A percentile compares a stretch with the other conserved stretches of the same genome.
Conservation (phyloP, 257 asterid genomes). For the Ligustrum vulgare region DNA sequence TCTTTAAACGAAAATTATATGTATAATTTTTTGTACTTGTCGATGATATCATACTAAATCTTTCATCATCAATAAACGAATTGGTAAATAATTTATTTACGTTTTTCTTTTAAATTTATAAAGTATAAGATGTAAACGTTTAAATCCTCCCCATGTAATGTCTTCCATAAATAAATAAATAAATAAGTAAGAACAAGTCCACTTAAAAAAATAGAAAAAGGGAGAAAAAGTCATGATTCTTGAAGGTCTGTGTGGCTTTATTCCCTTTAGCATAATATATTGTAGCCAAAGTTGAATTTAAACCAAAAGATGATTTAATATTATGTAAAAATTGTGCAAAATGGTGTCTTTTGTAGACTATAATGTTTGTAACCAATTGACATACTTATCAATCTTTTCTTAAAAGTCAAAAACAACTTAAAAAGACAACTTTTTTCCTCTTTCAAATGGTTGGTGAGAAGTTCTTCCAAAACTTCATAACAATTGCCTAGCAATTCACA, state of each 20-base stretch:
- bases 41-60: no score
- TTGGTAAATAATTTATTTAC: no score
- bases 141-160: background rate
- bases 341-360: background rate
- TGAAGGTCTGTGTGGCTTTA: background rate
- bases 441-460: background rate
- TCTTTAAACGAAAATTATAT: no score
- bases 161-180: background rate
- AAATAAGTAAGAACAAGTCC: background rate
- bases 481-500: background rate
- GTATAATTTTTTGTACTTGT: no score
- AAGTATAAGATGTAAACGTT: no score
- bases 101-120: no score
- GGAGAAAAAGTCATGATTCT: background rate
- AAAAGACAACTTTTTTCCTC: background rate
- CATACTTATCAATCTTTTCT: background rate
- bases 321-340: background rate
- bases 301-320: background rate
- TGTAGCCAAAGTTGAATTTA: background rate
- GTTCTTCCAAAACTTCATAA: background rate
- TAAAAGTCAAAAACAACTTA: background rate
- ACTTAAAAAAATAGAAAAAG: background rate
- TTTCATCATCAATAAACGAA: no score
- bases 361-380: background rate
- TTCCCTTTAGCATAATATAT: background rate